Base-by-base conservation (phyloP, 768 basidiomycete species). In the Dentipellis sp. region DNA sequence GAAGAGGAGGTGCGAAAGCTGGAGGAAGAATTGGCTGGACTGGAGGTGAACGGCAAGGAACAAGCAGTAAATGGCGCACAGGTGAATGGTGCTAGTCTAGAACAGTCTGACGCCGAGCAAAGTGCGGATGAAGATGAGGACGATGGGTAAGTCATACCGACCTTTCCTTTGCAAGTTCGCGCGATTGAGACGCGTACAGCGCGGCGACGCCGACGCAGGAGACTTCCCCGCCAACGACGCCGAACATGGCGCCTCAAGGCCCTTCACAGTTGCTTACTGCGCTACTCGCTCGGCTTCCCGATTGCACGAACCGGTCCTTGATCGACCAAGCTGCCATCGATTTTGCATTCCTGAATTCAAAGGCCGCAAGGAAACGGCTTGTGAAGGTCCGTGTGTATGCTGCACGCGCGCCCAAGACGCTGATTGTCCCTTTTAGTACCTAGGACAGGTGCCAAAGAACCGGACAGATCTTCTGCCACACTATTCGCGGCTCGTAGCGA, bases 321-420 rank as follows among this genome's bases (percentile, higher is more conserved):
- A 89, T 98, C 56, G 97, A 99, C 67, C 91, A 95, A 70, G 86
- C 88, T 29, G 94, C 94, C 0, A 82, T 97, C 39, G 95, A 99
- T 59, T 99, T 99, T 68, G 91, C 93, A 0, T 92, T 94, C 65
- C 75, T 99, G 56, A 99, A 98, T 66, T 94, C 93, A 45, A 98
- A 98, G 68, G 93, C 95, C 19, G 91, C 94, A 11, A 77, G 97
- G 63, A 98, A 95, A 68, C 74, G 97, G 55, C 78, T 97, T 40
- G 77, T 91, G 61, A 94, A 85, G 80, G 94, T 94, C 59, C 40
- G 64, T 57, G 46, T 48, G 51, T 14, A 29, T 29, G 29, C 6
- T 29, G 22, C 7, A 34, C 34, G 21, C 22, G 17, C 34, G 6
- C 3, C 3, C 6, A 3, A 3, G 29, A 29, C 3, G 29, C 9